A percentile compares a stretch with the other conserved stretches of the same genome.
Conservation (phyloP, 768 basidiomycete genomes). For the Psilocybe cyanescens region DNA sequence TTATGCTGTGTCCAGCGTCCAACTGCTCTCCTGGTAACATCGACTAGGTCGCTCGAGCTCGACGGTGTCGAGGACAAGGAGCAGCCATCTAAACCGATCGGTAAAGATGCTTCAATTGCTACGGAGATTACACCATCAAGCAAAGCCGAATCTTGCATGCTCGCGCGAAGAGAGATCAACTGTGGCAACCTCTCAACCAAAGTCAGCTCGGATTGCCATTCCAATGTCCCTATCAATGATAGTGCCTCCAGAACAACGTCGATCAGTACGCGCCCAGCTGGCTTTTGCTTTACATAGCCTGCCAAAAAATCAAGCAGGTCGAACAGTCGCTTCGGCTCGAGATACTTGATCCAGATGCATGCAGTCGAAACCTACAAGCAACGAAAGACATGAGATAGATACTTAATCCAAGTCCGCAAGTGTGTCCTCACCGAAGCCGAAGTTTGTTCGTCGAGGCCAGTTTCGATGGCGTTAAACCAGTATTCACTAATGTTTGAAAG, state of each 20-base stretch:
- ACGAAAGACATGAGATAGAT: not conserved
- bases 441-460: slow-evolving; percentile 1
- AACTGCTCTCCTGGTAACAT: slow-evolving; percentile 28
- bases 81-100: slow-evolving; percentile 37
- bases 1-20: slow-evolving; percentile 36
- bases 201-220: slow-evolving; percentile 28
- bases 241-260: slow-evolving; percentile 42
- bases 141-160: slow-evolving; percentile 35
- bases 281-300: slow-evolving; percentile 8
- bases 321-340: slow-evolving; percentile 45
- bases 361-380: slow-evolving; percentile 27
- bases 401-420: slow-evolving; percentile 15
- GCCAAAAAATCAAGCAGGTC: slow-evolving; percentile 45
- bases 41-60: slow-evolving; percentile 19
- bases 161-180: slow-evolving; percentile 39
- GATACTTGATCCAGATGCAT: slow-evolving; percentile 60
- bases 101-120: slow-evolving; percentile 42
- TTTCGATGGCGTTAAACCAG: slow-evolving; percentile 43
- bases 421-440: slow-evolving; percentile 8
- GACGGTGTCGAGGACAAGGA: slow-evolving; percentile 6
- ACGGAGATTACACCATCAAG: slow-evolving; percentile 54
- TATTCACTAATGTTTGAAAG: slow-evolving; percentile 42
- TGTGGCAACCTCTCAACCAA: slow-evolving; percentile 35
- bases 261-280: slow-evolving; percentile 25
- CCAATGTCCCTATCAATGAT: slow-evolving; percentile 19